Conservation (phyloP, 1,284 basidiomycete species). For the Trichosporon sp. region DNA sequence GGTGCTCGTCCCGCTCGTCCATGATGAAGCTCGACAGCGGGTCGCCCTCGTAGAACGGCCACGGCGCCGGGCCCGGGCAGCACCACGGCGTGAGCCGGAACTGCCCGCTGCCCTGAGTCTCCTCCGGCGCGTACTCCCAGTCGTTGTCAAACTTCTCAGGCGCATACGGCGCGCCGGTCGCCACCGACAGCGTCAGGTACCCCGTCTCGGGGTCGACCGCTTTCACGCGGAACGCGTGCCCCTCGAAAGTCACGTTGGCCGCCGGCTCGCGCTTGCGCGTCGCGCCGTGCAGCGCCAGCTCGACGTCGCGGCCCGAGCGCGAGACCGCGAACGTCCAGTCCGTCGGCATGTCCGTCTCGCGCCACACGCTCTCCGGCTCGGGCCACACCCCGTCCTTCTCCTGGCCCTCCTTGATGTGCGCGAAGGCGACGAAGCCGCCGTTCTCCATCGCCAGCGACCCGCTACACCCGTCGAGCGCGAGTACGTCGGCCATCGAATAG, state of each 20-base stretch:
- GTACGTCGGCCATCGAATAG: constrained; percentile 17
- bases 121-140: neutral
- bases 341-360: constrained; percentile 24
- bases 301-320: constrained; percentile 6
- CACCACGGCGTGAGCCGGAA: constrained; percentile 31
- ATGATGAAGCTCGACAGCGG: constrained; percentile 27
- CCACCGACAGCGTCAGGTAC: neutral
- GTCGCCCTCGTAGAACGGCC: constrained; percentile 36
- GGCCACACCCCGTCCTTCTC: constrained; percentile 3
- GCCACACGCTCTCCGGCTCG: constrained; percentile 17
- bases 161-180: neutral
- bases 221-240: neutral
- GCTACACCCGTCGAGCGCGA: constrained; percentile 24
- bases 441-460: constrained; percentile 20
- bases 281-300: neutral
- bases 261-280: neutral
- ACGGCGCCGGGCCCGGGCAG: constrained; percentile 27
- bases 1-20: constrained; percentile 18
- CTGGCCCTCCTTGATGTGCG: constrained; percentile 10
- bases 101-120: constrained; percentile 1
- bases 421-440: constrained; percentile 16
- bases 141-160: neutral
- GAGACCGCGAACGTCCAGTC: constrained; percentile 23
- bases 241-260: neutral
- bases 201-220: neutral